Conservation (phyloP, 2,329 filamentous ascomycete species). For the Calonectria naviculata region DNA sequence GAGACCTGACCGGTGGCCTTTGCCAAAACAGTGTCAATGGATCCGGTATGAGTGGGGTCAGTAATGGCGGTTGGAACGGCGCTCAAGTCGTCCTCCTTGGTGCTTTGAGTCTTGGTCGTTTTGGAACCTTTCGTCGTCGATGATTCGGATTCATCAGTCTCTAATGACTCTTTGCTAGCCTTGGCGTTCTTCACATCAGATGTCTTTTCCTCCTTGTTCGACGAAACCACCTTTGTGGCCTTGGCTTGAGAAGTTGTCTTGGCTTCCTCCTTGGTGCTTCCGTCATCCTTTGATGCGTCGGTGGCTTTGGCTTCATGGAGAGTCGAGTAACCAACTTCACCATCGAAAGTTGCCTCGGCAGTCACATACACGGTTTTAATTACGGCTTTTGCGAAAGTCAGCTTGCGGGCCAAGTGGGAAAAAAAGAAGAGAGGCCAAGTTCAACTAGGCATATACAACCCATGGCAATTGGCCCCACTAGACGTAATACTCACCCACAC, state of each 20-base stretch:
- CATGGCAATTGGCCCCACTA: background rate
- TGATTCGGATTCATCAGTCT: conserved; percentile 9
- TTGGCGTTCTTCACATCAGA: conserved; percentile 2
- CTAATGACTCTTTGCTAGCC: background rate
- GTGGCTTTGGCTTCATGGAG: conserved; percentile 35
- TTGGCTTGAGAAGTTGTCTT: conserved; percentile 10
- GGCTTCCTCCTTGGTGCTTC: conserved; percentile 3
- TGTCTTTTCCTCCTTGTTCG: conserved; percentile 27
- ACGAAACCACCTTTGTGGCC: conserved; percentile 24
- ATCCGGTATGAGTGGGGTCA: conserved; percentile 38
- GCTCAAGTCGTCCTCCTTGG: conserved; percentile 29
- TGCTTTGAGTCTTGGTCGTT: conserved; percentile 31
- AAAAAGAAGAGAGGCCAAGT: background rate
- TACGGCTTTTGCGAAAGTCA: conserved; percentile 38
- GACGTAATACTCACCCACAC: conserved; percentile 10
- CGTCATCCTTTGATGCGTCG: conserved; percentile 14
- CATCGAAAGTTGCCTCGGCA: conserved; percentile 52
- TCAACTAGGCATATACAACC: background rate
- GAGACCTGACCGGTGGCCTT: conserved; percentile 42
- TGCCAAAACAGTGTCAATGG: conserved; percentile 43
- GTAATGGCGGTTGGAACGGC: conserved; percentile 42
- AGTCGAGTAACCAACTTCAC: conserved; percentile 56
- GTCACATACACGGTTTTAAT: conserved; percentile 55
- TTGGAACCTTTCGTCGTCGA: conserved; percentile 27
- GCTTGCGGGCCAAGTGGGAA: conserved; percentile 17